A percentile compares a stretch with the other conserved stretches of the same genome.
Evolutionary conservation across 1,139 yeast genomes (phyloP).

Genomic region (Scheffersomyces insectosa): DNA sequence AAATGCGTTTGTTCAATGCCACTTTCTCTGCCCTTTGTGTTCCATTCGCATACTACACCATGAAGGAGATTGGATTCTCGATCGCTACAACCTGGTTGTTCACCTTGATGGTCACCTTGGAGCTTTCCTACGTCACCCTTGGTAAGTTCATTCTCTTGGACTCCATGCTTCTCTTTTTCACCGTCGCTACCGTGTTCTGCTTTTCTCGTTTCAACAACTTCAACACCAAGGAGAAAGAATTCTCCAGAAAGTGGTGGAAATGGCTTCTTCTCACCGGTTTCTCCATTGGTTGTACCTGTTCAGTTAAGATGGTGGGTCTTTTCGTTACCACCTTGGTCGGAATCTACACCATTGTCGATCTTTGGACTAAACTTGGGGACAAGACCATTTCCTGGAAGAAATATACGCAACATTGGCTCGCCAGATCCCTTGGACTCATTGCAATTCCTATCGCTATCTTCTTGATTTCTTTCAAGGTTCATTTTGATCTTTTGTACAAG

Average conservation of each 20-base stretch:
- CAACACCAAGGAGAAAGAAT: constrained; percentile 54
- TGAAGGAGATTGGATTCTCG: constrained; percentile 80
- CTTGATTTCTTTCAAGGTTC: constrained; percentile 67
- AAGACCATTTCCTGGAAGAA: constrained; percentile 48
- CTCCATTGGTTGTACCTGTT: constrained; percentile 72
- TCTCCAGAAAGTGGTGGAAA: constrained; percentile 88
- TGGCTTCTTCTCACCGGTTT: constrained; percentile 84
- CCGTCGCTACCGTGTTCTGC: constrained; percentile 78
- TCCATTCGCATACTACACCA: constrained; percentile 91
- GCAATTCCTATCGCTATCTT: constrained; percentile 63
- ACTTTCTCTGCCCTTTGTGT: constrained; percentile 86
- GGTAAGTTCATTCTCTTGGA: constrained; percentile 92
- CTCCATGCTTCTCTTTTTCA: constrained; percentile 93
- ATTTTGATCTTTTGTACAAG: constrained; percentile 69
- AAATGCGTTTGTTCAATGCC: constrained; percentile 94
- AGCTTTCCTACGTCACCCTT: constrained; percentile 82
- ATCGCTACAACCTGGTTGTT: constrained; percentile 86
- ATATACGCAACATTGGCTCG: constrained; percentile 63
- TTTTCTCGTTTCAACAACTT: constrained; percentile 78
- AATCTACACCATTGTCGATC: constrained; percentile 69
- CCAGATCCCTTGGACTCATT: constrained; percentile 62
- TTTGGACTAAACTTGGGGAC: constrained; percentile 70
- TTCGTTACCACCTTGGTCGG: constrained; percentile 77
- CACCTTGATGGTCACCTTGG: constrained; percentile 82
- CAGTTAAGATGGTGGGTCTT: constrained; percentile 86